Conservation (phyloP, 1,139 yeast species). For the Lodderomyces margitis region DNA sequence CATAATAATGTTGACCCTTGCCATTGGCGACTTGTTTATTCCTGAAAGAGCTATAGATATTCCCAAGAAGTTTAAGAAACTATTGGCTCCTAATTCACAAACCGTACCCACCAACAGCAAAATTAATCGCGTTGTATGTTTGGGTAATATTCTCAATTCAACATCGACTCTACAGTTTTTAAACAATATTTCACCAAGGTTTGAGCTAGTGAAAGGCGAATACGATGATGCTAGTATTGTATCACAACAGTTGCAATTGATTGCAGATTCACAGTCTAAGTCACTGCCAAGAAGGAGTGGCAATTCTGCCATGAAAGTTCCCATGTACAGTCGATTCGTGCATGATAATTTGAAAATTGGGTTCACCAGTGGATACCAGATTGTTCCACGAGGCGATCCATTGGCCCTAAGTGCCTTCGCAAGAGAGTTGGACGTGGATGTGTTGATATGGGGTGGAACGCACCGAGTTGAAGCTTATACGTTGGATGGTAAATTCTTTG, state of each 20-base stretch:
- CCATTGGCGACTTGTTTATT: slow-evolving; percentile 85
- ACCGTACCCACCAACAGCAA: slow-evolving; percentile 53
- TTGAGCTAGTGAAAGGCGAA: slow-evolving; percentile 81
- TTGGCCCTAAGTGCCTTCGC: slow-evolving; percentile 79
- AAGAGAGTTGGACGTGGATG: slow-evolving; percentile 87
- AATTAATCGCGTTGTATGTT: slow-evolving; percentile 78
- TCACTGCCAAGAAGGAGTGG: background rate
- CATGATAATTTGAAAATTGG: slow-evolving; percentile 80
- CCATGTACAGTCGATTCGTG: slow-evolving; percentile 62
- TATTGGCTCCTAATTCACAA: slow-evolving; percentile 54
- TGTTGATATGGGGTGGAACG: slow-evolving; percentile 95
- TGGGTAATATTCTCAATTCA: slow-evolving; percentile 83
- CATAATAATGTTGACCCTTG: slow-evolving; percentile 71
- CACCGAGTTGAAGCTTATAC: slow-evolving; percentile 92
- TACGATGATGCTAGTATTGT: slow-evolving; percentile 42
- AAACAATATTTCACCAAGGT: slow-evolving; percentile 64
- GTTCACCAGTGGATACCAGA: slow-evolving; percentile 77
- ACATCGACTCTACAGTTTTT: slow-evolving; percentile 62
- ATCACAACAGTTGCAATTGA: slow-evolving; percentile 30
- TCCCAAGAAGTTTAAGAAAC: slow-evolving; percentile 62
- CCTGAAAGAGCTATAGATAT: slow-evolving; percentile 78
- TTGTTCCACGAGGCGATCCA: slow-evolving; percentile 86
- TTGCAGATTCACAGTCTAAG: slow-evolving; percentile 27
- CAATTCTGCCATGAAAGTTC: slow-evolving; percentile 32
- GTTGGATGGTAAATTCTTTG: slow-evolving; percentile 85